phyloP scores from a whole-genome alignment of 371 early-diverging fungal species.

The Actinomortierella wolfii region DNA sequence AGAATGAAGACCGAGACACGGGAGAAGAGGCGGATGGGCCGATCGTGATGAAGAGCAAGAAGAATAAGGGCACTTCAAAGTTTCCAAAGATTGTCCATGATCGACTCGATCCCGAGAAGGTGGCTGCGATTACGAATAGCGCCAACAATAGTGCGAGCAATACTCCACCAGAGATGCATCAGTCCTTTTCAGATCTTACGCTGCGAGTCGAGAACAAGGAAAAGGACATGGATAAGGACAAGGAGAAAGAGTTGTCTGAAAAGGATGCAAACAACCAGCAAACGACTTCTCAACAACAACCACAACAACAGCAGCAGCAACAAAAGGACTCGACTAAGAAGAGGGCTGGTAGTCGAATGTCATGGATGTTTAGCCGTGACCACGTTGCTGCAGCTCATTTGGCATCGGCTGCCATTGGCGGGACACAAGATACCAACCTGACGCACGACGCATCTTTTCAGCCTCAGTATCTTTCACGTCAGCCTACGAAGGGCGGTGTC shows the following conservation, averaged over 20 bases:
- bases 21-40: conserved; percentile 3
- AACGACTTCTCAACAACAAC: not conserved
- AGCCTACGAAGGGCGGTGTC: conserved; percentile 52
- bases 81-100: conserved; percentile 19
- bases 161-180: too few species aligned
- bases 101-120: conserved; percentile 14
- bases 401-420: too few species aligned
- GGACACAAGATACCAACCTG: too few species aligned
- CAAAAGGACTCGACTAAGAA: conserved; percentile 2
- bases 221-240: too few species aligned
- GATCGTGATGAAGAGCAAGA: conserved; percentile 11
- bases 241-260: too few species aligned
- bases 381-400: too few species aligned
- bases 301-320: conserved; percentile 2
- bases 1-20: not conserved
- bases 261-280: not conserved
- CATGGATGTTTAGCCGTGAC: conserved; percentile 10
- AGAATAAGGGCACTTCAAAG: conserved; percentile 16
- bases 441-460: too few species aligned
- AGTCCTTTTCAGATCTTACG: conserved; percentile 16
- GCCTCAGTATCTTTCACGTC: conserved; percentile 11
- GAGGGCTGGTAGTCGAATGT: conserved; percentile 6
- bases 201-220: conserved; percentile 3
- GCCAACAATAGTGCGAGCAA: too few species aligned
- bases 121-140: not conserved